Evolutionary conservation across 2,329 filamentous ascomycete species (phyloP).

Genomic region (Pseudogymnoascus sp.): DNA sequence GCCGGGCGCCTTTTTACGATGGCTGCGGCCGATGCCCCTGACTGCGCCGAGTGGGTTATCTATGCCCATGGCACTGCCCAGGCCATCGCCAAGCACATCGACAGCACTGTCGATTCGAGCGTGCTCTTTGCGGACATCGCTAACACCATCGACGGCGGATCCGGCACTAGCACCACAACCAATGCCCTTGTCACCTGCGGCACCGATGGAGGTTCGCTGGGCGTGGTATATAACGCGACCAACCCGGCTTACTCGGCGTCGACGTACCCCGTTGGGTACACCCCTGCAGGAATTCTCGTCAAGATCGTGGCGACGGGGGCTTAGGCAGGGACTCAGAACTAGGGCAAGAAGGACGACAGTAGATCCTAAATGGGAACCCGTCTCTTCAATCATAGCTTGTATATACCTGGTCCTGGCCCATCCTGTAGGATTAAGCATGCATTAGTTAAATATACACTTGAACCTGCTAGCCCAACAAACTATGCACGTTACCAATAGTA

Average conservation of each 20-base stretch:
- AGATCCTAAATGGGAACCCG: too few relatives aligned
- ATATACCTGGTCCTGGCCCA: not conserved
- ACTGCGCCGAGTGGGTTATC: conserved; percentile 21
- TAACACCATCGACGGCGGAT: conserved; percentile 21
- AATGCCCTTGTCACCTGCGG: conserved; percentile 25
- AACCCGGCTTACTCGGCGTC: conserved; percentile 15
- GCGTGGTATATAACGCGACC: conserved; percentile 16
- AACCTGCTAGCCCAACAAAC: not conserved
- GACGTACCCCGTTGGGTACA: not conserved
- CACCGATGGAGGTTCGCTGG: conserved; percentile 21
- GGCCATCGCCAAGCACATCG: conserved; percentile 18
- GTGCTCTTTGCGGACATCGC: conserved; percentile 12
- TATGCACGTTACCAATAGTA: not conserved
- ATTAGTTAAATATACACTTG: not conserved
- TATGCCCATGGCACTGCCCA: conserved; percentile 12
- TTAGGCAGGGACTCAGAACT: too few relatives aligned
- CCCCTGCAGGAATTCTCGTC: not conserved
- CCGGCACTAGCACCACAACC: conserved; percentile 14
- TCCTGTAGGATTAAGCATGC: not conserved
- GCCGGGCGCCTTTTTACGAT: conserved; percentile 15
- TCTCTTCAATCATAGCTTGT: too few relatives aligned
- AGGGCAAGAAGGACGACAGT: too few relatives aligned
- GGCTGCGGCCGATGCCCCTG: conserved; percentile 13
- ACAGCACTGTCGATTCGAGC: conserved; percentile 14
- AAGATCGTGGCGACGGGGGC: too few relatives aligned